A percentile compares a stretch with the other conserved stretches of the same genome.
These are phyloP conservation scores for Fragaria vesca DNA, from an alignment of 306 rosid species.

Conservation along the genomic window DNA sequence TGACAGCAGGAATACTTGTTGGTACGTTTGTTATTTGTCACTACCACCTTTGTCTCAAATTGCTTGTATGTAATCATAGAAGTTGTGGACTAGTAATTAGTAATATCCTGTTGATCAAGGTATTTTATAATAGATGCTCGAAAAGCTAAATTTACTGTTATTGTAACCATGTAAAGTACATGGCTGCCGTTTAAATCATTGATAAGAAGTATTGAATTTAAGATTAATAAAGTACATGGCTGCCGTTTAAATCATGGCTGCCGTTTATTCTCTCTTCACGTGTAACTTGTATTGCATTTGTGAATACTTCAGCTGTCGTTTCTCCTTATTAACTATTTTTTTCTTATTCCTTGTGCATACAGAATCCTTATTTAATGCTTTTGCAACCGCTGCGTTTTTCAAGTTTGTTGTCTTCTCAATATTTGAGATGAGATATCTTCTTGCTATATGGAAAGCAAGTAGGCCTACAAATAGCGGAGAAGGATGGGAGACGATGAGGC, in stretches of 20 bases:
- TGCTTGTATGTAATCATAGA: conserved; percentile 5
- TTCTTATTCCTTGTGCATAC: conserved; percentile 32
- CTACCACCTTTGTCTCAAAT: neutral
- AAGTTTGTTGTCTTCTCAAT: conserved; percentile 97
- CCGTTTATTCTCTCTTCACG: neutral
- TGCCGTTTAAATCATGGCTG: no score
- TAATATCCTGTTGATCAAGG: neutral
- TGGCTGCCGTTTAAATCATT: neutral
- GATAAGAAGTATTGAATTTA: conserved; percentile 1
- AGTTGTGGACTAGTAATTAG: neutral
- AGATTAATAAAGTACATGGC: neutral
- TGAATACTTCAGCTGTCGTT: neutral
- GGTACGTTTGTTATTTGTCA: conserved; percentile 48
- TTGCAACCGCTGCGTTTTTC: conserved; percentile 99
- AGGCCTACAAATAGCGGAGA: conserved; percentile 87
- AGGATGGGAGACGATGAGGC: conserved; percentile 99
- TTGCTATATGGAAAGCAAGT: conserved; percentile 98
- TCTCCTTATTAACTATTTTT: conserved; percentile 24
- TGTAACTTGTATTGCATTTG: neutral
- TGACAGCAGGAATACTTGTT: conserved; percentile 95
- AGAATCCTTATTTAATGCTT: conserved; percentile 95
- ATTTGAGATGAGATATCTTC: conserved; percentile 99
- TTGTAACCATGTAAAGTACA: neutral
- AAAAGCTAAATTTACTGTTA: neutral
- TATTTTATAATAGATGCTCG: neutral